Evolutionary conservation across 805 yeast genomes (phyloP), one percentile per base, ranked within the genome.

Genomic region (Zygoascus ofunaensis): DNA sequence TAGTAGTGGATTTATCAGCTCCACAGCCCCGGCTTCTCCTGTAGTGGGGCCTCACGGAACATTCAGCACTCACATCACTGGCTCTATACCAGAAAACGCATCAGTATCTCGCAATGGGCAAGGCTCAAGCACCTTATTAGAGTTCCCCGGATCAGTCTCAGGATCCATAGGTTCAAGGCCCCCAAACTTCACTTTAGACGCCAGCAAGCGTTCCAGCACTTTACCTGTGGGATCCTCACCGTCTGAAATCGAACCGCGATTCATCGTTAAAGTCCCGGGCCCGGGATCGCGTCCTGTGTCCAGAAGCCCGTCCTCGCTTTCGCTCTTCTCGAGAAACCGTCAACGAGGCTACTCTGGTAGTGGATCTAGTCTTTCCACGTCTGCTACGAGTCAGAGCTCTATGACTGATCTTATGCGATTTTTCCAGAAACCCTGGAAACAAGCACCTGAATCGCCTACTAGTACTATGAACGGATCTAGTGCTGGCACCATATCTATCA

Each of bases 221-320:
- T 7, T 26, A 8, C 30, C 30, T 12, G 30, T 12, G 12, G 30
- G 30, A 8, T 26, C 30, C 7, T 26, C 30, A 8, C 12, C 12
- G 7, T 26, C 30, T 8, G 30, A 41, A 19, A 79, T 87, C n/a
- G 96, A 87, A 58, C 83, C 94, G 14, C 71, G 95, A 36, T 87
- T 87, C 58, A 78, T 87, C 41, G 82, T 87, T 34, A 83, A 94
- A 8, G 78, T 85, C 53, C 47, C 54, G 15, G 42, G 54, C 17
- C 43, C 53, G 44, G 12, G 14, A 10, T 45, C 43, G 30, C 39
- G 45, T 42, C 51, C 39, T 39, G 22, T 15, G 14, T 42, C 45
- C 35, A 50, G 43, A 45, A 57, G 37, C 50, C 63, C 43, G 55
- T 63, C 42, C 51, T 66, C 30, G 54, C 65, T 34, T 59, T 64